Evolutionary conservation across 2,329 filamentous ascomycete genomes (phyloP), one percentile per base, ranked within the genome.

Genomic region (Penicillium sp.): DNA sequence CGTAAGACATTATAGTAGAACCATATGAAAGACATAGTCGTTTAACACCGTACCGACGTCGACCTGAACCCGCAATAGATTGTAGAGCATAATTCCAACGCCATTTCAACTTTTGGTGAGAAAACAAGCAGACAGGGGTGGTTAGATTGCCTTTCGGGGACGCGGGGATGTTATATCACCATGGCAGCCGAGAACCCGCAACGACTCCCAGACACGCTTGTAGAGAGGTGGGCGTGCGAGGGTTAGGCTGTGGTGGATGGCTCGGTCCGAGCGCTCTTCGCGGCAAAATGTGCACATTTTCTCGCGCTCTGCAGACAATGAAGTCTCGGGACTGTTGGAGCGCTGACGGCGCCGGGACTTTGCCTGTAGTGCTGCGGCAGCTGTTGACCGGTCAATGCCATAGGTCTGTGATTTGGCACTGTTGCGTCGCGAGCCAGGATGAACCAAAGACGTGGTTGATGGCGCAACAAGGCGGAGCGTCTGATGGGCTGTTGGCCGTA

Each of bases 381-480:
- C 76, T 1, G 75, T 71, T 2, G 75, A 69, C n/a, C 70, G 69
- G 48, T 77, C 74, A 17, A 77, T 70, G 46, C 76, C 74, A 1
- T 69, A 69, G 26, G 65, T 65, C 55, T 67, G 29, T 31, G 70
- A 51, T 45, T 61, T 53, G n/a, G 63, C 74, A 60, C 70, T 72
- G 50, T 71, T 71, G 1, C 69, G 69, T 8, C 66, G 66, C 1
- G 67, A 69, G 17, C 64, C 51, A 38, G 66, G 66, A 26, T 68
- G 71, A 3, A 71, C 60, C 1, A 78, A 67, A 1, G 76, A 77
- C 4, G 72, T 75, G 4, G 71, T 73, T 2, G 76, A 78, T 1
- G 76, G 76, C 5, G 71, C 73, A 9, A 78, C 76, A 2, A 78
- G 68, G 1, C 76, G 74, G 19, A 78, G 63, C 0, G 75, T 76